phyloP scores from a whole-genome alignment of 2,329 filamentous ascomycete genomes.

The Calonectria henricotiae region DNA sequence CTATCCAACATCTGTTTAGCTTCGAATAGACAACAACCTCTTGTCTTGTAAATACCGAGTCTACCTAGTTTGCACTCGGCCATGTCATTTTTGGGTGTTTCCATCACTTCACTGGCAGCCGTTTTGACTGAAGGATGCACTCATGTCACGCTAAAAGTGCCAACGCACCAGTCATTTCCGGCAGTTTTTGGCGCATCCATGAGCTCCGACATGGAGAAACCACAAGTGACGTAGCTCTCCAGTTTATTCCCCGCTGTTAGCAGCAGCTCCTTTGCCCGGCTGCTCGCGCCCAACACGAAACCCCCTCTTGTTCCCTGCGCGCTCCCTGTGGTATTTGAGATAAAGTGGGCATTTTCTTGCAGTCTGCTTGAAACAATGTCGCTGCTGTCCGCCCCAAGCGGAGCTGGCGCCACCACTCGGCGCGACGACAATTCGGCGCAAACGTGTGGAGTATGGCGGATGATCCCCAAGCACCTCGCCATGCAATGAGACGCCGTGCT shows the following conservation, averaged over 20 bases:
- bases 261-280: neutral
- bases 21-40: neutral
- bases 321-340: neutral
- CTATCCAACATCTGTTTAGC: neutral
- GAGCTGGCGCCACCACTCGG: slow-evolving; percentile 24
- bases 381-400: slow-evolving; percentile 22
- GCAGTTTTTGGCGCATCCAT: slow-evolving; percentile 21
- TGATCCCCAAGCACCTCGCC: slow-evolving; percentile 14
- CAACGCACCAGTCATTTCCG: slow-evolving; percentile 4
- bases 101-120: neutral
- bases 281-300: slow-evolving; percentile 17
- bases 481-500: slow-evolving; percentile 17
- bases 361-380: slow-evolving; percentile 25
- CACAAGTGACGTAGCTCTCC: slow-evolving; percentile 27
- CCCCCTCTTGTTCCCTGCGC: slow-evolving; percentile 31
- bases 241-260: slow-evolving; percentile 27
- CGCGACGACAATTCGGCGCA: slow-evolving; percentile 11
- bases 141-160: slow-evolving; percentile 9
- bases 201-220: neutral
- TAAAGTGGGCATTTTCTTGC: slow-evolving; percentile 22
- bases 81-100: no score
- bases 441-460: slow-evolving; percentile 28
- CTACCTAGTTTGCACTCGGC: no score
- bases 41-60: neutral
- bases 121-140: neutral